Percentiles rank a stretch among this genome's conserved stretches.
Conservation (phyloP, 257 asterid species). For the Gentiana dahurica region DNA sequence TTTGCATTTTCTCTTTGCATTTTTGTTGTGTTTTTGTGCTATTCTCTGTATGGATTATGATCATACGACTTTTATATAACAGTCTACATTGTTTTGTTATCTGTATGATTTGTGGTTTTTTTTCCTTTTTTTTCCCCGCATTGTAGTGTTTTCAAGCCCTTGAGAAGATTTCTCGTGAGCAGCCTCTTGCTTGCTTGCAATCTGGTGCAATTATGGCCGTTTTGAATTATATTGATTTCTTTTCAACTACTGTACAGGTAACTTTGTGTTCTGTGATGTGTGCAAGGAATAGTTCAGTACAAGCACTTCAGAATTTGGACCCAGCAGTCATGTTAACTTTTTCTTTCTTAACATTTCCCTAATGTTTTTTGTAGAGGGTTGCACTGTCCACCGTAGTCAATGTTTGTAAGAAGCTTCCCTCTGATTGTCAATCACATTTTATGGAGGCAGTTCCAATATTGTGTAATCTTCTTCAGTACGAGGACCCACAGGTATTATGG, state of each 20-base stretch:
- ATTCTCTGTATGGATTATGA: constrained; percentile 9
- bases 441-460: constrained; percentile 91
- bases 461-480: constrained; percentile 87
- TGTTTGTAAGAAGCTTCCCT: constrained; percentile 69
- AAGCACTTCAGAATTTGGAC: no score
- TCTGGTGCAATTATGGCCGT: constrained; percentile 92
- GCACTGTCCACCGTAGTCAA: constrained; percentile 86
- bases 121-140: constrained; percentile 1
- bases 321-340: no score
- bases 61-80: background rate
- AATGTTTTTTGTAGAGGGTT: constrained; percentile 46
- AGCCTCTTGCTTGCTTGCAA: constrained; percentile 87
- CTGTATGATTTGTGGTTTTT: no score
- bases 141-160: constrained; percentile 90
- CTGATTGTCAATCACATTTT: constrained; percentile 55
- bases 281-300: no score
- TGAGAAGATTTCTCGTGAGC: constrained; percentile 78
- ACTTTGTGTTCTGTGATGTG: background rate
- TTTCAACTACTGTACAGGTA: constrained; percentile 94
- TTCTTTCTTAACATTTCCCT: background rate
- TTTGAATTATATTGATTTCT: constrained; percentile 76
- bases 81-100: background rate
- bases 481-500: constrained; percentile 71
- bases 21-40: constrained; percentile 3
- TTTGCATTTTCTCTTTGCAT: constrained; percentile 2